Conservation (phyloP, 2,329 filamentous ascomycete species). For the Fusarium sterilihyphosum region DNA sequence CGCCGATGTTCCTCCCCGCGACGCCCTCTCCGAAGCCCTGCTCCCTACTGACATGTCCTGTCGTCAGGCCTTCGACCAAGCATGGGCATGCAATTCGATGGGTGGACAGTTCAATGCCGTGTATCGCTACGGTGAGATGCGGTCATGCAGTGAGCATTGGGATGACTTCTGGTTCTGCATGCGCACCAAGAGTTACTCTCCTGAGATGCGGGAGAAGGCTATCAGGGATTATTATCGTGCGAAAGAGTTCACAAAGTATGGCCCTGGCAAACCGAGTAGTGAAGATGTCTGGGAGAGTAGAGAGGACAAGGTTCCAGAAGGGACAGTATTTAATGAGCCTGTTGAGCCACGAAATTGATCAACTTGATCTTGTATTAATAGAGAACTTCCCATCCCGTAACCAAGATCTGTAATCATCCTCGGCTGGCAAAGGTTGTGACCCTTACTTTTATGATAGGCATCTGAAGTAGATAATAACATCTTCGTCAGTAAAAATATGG, state of each 20-base stretch:
- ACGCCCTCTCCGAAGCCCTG: slow-evolving; percentile 71
- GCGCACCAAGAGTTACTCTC: slow-evolving; percentile 74
- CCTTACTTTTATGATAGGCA: no score
- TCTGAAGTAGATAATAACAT: not conserved
- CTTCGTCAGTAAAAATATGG: not conserved
- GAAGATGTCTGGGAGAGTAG: slow-evolving; percentile 91
- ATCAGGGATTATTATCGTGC: slow-evolving; percentile 75
- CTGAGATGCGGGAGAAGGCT: slow-evolving; percentile 67
- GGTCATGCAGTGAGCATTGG: slow-evolving; percentile 86
- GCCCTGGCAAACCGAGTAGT: slow-evolving; percentile 72
- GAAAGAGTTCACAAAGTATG: slow-evolving; percentile 73
- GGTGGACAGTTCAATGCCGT: slow-evolving; percentile 92
- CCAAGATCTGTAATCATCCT: not conserved
- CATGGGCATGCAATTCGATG: slow-evolving; percentile 92
- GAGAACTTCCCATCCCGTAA: not conserved
- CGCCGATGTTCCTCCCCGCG: slow-evolving; percentile 43
- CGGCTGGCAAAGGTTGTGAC: not conserved
- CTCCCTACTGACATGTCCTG: slow-evolving; percentile 89
- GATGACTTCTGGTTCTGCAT: slow-evolving; percentile 98
- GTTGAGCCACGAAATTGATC: slow-evolving; percentile 46
- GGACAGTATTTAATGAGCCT: slow-evolving; percentile 55
- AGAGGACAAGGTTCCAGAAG: slow-evolving; percentile 64
- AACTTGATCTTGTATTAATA: not conserved
- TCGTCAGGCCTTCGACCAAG: slow-evolving; percentile 87
- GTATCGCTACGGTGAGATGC: slow-evolving; percentile 84